A percentile compares a stretch with the other conserved stretches of the same genome.
These are phyloP conservation scores for Spatholobus suberectus DNA, from an alignment of 306 rosid species.

Conservation along the genomic window DNA sequence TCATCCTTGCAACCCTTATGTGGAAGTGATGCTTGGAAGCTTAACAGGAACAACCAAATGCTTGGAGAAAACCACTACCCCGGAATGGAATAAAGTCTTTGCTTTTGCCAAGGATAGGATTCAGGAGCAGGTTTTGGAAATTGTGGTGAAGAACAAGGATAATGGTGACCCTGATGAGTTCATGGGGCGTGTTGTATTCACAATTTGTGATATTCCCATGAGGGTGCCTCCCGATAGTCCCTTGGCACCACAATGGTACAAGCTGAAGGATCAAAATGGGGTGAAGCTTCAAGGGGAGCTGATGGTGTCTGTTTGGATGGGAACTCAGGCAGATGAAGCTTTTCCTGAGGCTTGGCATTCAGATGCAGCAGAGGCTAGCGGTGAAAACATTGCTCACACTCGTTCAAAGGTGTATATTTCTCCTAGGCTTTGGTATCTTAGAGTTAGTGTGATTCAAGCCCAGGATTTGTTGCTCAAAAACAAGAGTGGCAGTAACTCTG, in stretches of 20 bases:
- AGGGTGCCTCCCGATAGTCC: constrained; percentile 58
- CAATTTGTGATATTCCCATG: constrained; percentile 41
- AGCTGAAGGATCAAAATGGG: constrained; percentile 37
- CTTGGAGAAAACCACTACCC: constrained; percentile 9
- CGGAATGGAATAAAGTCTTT: constrained; percentile 43
- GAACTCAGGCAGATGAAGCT: constrained; percentile 59
- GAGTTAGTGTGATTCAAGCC: constrained; percentile 56
- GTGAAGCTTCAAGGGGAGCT: constrained; percentile 47
- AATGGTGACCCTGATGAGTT: not conserved
- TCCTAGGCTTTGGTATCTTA: constrained; percentile 60
- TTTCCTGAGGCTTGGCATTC: constrained; percentile 50
- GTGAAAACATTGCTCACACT: constrained; percentile 34
- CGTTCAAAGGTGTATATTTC: constrained; percentile 48
- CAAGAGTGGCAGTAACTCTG: constrained; percentile 13
- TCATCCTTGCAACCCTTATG: constrained; percentile 22
- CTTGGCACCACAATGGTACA: constrained; percentile 51
- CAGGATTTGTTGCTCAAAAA: constrained; percentile 31
- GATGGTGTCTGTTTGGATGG: constrained; percentile 64
- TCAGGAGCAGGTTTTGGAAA: constrained; percentile 24
- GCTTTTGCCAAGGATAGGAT: constrained; percentile 38
- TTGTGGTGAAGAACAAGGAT: constrained; percentile 40
- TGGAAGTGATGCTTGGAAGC: constrained; percentile 40
- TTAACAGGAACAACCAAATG: constrained; percentile 21
- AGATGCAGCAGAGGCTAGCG: constrained; percentile 29
- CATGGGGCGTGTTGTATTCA: constrained; percentile 34